Evolutionary conservation across 306 rosid genomes (phyloP), one percentile per base, ranked within the genome.

Genomic region (Leucaena leucocephala): DNA sequence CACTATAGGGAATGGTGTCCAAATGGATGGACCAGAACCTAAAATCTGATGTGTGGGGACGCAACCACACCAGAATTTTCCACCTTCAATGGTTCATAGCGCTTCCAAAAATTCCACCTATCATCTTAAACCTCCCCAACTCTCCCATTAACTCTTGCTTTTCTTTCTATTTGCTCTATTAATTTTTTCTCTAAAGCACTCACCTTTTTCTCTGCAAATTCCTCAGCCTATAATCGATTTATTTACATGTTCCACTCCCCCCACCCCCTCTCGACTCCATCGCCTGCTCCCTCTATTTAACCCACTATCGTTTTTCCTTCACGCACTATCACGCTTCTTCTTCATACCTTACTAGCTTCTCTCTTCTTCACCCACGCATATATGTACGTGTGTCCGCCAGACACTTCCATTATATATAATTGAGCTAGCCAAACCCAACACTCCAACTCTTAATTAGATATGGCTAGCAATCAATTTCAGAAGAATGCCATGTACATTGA

Each of bases 401-500:
- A 61, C 40, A 14, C 67, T 33, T 61, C 39, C 67, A 61, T 61
- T 33, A 33, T 27, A 27, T 27, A 27, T 33, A 61, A 8, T 61
- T 61, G 67, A 61, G 40, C 67, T 33, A 13, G 67, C 67, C 40
- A 61, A 10, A 17, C 57, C 76, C 45, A 61, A 70, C 64, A 54
- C 81, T 54, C 55, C 19, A 22, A 69, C 33, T 8, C 33, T 2
- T 15, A 12, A 9, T 9, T 27, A 16, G 15, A 43, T 5, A 63
- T 36, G 69, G 77, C 79, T 16, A 42, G 16, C 50, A 19, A 27
- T 68, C 68, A 35, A 71, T 72, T 66, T 64, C 85, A 79, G 69
- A 87, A 84, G 87, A 81, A 64, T 75, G 68, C 62, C 87, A 85
- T 87, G 92, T 84, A 81, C 82, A 74, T 90, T 34, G 96, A 92